Base-by-base conservation (phyloP, 1,284 basidiomycete species). In the Vanrija sp. region DNA sequence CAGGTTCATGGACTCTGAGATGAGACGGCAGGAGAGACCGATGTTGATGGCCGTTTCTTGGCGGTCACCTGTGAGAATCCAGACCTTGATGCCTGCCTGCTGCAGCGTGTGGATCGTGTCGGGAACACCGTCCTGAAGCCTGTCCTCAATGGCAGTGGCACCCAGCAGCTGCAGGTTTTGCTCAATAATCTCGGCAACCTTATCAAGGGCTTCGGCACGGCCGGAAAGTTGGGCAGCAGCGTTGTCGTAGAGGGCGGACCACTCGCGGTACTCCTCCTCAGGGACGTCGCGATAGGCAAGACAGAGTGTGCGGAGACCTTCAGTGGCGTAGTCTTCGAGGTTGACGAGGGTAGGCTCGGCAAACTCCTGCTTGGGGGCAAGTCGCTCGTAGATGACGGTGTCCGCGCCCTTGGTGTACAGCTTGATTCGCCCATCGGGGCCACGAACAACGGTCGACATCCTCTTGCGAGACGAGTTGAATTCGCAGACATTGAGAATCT, bases 21-120 rank as follows among this genome's bases (percentile, higher is more conserved):
- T 98, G 60, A 98, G 76, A 57, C 92, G 84, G 78, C 95, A 98
- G 2, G 91, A 94, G 81, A 98, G 85, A 47, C 96, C 96, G 61
- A 99, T 98, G 68, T 98, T 98, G 78, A 98, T 98, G 14, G 96
- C 96, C 2, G 96, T 99, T 77, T 99, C 96, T 78, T 98, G 95
- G 58, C 95, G 81, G 75, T 99, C 96, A 2, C 96, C 96, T 1
- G 96, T 98, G 46, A 98, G 78, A 10, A 99, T 93, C 96, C 96
- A 99, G 36, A 98, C 87, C 82, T 98, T 98, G 78, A 99, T 98
- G 0, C 96, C 96, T 24, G 95, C 95, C 81, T 88, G 90, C 69
- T 98, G 96, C 39, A 99, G 76, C 2, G 93, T 98, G 70, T 98
- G 93, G 55, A 99, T 98, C 3, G 96, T 87, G 67, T 98, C 96